Percentiles rank a stretch among this genome's conserved stretches.
These are phyloP conservation scores for Hebeloma cylindrosporum DNA, from an alignment of 768 basidiomycete genomes.

Conservation along the genomic window DNA sequence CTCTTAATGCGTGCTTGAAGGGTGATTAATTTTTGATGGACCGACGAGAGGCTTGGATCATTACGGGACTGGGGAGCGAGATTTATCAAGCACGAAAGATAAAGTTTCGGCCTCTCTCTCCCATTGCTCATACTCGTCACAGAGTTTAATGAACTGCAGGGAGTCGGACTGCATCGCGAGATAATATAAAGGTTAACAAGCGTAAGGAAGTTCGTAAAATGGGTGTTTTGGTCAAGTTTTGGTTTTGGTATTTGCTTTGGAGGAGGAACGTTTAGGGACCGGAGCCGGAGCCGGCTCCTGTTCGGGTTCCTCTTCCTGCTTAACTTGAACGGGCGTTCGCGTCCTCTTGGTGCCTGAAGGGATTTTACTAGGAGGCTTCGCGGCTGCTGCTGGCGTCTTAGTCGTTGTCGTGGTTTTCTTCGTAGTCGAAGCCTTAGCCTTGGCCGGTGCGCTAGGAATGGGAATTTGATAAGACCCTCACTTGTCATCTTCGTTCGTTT, in stretches of 20 bases:
- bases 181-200: no score
- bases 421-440: background rate
- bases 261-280: slow-evolving; percentile 6
- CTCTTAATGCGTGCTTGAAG: no score
- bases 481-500: slow-evolving; percentile 10
- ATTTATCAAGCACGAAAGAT: no score
- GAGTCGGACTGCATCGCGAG: no score
- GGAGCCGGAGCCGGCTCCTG: slow-evolving; percentile 15
- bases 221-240: slow-evolving; percentile 19
- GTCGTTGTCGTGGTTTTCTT: slow-evolving; percentile 7
- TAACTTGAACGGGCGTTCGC: slow-evolving; percentile 1
- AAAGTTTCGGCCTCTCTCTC: no score
- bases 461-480: slow-evolving; percentile 7
- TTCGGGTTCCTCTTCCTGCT: slow-evolving; percentile 16
- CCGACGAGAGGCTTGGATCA: no score
- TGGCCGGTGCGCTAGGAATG: background rate
- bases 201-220: no score
- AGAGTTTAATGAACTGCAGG: no score
- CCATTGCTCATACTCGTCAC: no score
- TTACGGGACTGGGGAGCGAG: no score
- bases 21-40: no score
- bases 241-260: slow-evolving; percentile 6
- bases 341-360: slow-evolving; percentile 1
- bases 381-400: background rate
- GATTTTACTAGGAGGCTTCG: no score